A percentile compares a stretch with the other conserved stretches of the same genome.
Evolutionary conservation across 345 rosid species (phyloP).

Genomic region (Litchi chinensis): DNA sequence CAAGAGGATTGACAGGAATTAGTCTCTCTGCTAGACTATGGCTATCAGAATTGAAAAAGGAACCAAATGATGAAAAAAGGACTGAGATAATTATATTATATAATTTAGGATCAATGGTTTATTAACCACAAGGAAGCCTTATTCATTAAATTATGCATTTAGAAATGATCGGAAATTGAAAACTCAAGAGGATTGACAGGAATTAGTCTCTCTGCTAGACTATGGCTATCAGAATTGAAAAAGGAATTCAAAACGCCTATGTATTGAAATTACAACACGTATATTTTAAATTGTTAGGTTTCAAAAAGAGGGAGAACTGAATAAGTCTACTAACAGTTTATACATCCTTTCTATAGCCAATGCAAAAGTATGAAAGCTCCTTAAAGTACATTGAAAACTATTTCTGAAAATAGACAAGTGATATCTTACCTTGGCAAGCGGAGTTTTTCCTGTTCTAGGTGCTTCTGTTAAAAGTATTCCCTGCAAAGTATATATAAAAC

Average conservation of each 20-base stretch:
- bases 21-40: slow-evolving; percentile 98
- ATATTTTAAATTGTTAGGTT: too few relatives aligned
- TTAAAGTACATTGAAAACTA: not conserved
- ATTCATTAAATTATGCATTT: too few relatives aligned
- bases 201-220: too few relatives aligned
- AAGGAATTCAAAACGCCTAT: too few relatives aligned
- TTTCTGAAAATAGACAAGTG: slow-evolving; percentile 1
- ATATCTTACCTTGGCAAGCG: slow-evolving; percentile 82
- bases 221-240: too few relatives aligned
- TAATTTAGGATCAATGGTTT: too few relatives aligned
- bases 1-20: slow-evolving; percentile 32
- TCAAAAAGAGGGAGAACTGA: not conserved
- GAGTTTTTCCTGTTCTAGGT: slow-evolving; percentile 98
- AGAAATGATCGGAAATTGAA: too few relatives aligned
- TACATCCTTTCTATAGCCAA: not conserved
- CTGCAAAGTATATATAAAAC: slow-evolving; percentile 40
- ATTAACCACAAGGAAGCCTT: too few relatives aligned
- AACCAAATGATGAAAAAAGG: too few relatives aligned
- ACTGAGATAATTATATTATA: too few relatives aligned
- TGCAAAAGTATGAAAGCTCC: not conserved
- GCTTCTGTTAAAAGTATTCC: slow-evolving; percentile 99
- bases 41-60: slow-evolving; percentile 50
- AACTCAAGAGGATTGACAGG: too few relatives aligned
- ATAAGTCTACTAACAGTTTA: not conserved
- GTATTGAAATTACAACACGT: too few relatives aligned